Evolutionary conservation across 192 early-diverging fungal genomes (phyloP).

Genomic region (Linnemannia exigua): DNA sequence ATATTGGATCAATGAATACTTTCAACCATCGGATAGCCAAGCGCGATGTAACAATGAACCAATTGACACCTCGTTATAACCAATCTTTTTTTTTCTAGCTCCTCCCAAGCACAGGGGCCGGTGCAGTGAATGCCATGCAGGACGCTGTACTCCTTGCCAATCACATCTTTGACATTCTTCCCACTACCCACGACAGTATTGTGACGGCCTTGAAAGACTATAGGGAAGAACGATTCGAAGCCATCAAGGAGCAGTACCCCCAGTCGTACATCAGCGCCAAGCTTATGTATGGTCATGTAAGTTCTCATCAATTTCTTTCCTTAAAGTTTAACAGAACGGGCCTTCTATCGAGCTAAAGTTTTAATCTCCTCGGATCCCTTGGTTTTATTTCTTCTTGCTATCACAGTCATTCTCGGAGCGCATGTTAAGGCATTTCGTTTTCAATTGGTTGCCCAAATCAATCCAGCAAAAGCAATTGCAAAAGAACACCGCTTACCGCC

Average conservation of each 20-base stretch:
- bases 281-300: background rate
- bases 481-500: slow-evolving; percentile 12
- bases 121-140: slow-evolving; percentile 20
- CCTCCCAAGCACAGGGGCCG: slow-evolving; percentile 5
- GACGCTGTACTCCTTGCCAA: background rate
- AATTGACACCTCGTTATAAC: too few species aligned
- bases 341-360: too few species aligned
- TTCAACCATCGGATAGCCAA: too few species aligned
- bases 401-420: too few species aligned
- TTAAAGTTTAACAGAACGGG: too few species aligned
- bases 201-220: background rate
- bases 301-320: too few species aligned
- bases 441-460: slow-evolving; percentile 10
- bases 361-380: too few species aligned
- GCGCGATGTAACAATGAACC: too few species aligned
- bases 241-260: background rate
- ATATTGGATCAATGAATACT: too few species aligned
- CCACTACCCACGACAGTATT: background rate
- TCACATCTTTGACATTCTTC: slow-evolving; percentile 11
- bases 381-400: too few species aligned
- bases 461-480: background rate
- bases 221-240: background rate
- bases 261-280: background rate
- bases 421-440: background rate
- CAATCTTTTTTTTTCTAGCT: too few species aligned